phyloP scores from a whole-genome alignment of 2,329 filamentous ascomycete species.

The Botrytis hyacinthi region DNA sequence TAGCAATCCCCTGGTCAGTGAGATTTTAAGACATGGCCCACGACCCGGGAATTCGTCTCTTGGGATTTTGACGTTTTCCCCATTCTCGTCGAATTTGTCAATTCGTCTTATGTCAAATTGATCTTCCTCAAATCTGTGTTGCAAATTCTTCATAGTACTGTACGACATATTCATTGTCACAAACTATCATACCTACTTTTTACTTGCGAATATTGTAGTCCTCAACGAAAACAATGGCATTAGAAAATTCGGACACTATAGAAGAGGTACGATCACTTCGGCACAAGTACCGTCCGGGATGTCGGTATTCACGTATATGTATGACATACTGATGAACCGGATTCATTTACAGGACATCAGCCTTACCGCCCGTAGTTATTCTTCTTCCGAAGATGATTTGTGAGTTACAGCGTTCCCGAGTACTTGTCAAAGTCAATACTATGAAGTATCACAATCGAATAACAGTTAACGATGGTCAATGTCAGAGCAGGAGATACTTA shows the following conservation, averaged over 20 bases:
- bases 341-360: not conserved
- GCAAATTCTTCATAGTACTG: not conserved
- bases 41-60: slow-evolving; percentile 19
- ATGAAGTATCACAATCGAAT: not conserved
- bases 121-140: not conserved
- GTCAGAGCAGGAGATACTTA: slow-evolving; percentile 28
- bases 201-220: not conserved
- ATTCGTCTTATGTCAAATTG: not conserved
- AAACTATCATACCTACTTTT: too few species aligned
- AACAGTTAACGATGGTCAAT: not conserved
- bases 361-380: slow-evolving; percentile 1
- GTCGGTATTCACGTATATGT: not conserved
- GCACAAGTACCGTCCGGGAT: not conserved
- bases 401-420: not conserved
- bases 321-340: not conserved
- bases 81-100: slow-evolving; percentile 6
- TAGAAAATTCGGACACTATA: not conserved
- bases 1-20: slow-evolving; percentile 5
- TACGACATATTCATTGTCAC: not conserved
- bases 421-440: not conserved
- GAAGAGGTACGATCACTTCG: slow-evolving; percentile 12
- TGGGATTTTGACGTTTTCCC: slow-evolving; percentile 18
- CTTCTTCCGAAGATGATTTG: slow-evolving; percentile 13
- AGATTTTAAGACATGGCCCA: slow-evolving; percentile 21
- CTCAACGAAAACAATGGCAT: not conserved